These are phyloP conservation scores for Nadsonia starkeyi-henricii DNA, from an alignment of 1,139 yeast species.

Conservation along the genomic window DNA sequence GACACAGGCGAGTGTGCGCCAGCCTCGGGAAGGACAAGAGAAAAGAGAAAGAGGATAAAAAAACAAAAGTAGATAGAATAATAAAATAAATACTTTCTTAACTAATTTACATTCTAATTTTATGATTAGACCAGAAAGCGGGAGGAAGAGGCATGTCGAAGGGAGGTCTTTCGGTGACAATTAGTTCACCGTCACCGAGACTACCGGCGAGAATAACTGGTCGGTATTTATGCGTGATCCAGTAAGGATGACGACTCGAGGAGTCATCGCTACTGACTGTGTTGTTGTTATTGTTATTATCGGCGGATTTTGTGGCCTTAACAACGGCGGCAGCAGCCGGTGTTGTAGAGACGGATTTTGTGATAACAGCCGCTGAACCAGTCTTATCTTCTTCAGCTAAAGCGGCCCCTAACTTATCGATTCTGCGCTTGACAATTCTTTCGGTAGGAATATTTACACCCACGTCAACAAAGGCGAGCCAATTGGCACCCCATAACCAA, in stretches of 20 bases:
- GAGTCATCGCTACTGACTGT: conserved; percentile 12
- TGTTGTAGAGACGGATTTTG: conserved; percentile 7
- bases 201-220: conserved; percentile 53
- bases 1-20: too few species aligned
- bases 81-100: neutral
- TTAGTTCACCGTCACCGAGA: conserved; percentile 44
- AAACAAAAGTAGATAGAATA: neutral
- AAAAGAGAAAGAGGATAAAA: neutral
- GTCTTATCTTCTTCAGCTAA: conserved; percentile 22
- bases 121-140: conserved; percentile 59
- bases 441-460: conserved; percentile 41
- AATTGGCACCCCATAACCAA: conserved; percentile 83
- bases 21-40: too few species aligned
- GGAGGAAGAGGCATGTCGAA: conserved; percentile 49
- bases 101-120: conserved; percentile 31
- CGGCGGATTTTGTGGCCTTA: conserved; percentile 18
- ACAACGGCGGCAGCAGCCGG: too few species aligned
- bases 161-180: conserved; percentile 67
- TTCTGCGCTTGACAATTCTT: conserved; percentile 28
- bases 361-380: conserved; percentile 11
- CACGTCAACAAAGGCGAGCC: conserved; percentile 68
- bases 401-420: conserved; percentile 48
- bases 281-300: conserved; percentile 22
- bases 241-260: conserved; percentile 34
- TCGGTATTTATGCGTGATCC: conserved; percentile 65